Percentiles rank a stretch among this genome's conserved stretches.
phyloP scores from a whole-genome alignment of 345 rosid genomes.

The Leavenworthia alabamica region DNA sequence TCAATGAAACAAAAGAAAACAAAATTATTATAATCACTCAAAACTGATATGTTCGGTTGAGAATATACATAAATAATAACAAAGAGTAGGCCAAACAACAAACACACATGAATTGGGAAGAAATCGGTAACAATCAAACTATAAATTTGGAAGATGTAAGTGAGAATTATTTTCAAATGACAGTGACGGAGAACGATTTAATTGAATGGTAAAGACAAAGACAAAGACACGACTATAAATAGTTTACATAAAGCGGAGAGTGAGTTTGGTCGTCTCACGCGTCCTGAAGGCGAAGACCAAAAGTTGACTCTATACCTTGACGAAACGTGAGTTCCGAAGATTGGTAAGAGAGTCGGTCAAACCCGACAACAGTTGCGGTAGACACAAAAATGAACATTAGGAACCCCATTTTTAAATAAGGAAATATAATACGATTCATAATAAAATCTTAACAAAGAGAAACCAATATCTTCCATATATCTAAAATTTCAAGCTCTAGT shows the following conservation, averaged over 20 bases:
- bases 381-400: too few relatives aligned
- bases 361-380: background rate
- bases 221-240: background rate
- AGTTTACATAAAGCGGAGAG: too few relatives aligned
- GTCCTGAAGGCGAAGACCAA: background rate
- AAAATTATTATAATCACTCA: too few relatives aligned
- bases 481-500: too few relatives aligned
- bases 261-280: background rate
- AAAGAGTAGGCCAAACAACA: background rate
- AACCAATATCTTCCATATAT: too few relatives aligned
- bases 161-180: background rate
- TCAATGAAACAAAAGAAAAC: too few relatives aligned
- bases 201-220: background rate
- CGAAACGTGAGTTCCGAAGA: background rate
- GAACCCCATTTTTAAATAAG: background rate
- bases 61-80: background rate
- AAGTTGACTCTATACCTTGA: background rate
- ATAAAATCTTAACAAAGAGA: background rate
- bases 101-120: background rate
- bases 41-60: background rate
- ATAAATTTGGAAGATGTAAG: too few relatives aligned
- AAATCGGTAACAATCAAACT: background rate
- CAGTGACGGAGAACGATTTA: background rate
- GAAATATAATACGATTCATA: too few relatives aligned
- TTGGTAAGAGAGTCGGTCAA: too few relatives aligned